phyloP scores from a whole-genome alignment of 495 filamentous ascomycete species.

The Daldinia childiae region DNA sequence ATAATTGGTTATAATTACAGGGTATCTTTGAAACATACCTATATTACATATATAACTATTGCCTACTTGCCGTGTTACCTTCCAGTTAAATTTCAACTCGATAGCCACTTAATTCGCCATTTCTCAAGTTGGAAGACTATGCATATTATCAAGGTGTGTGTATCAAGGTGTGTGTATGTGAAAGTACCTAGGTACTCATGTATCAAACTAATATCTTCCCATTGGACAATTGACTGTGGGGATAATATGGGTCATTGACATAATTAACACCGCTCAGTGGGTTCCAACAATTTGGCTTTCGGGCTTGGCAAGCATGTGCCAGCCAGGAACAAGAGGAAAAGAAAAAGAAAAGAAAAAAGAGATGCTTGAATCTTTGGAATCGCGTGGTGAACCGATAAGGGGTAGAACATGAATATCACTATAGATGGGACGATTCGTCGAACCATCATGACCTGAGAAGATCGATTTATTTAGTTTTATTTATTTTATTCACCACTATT shows the following conservation, averaged over 20 bases:
- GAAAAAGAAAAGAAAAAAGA: neutral
- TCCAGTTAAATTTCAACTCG: neutral
- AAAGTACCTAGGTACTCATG: neutral
- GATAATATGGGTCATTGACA: slow-evolving; percentile 3
- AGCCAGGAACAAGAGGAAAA: slow-evolving; percentile 14
- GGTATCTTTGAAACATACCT: neutral
- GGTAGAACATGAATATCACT: slow-evolving; percentile 38
- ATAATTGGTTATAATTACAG: neutral
- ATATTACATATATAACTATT: neutral
- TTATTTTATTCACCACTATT: neutral
- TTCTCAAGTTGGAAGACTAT: neutral
- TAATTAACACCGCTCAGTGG: neutral
- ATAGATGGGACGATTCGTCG: slow-evolving; percentile 40
- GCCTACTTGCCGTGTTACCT: neutral
- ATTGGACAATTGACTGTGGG: slow-evolving; percentile 25
- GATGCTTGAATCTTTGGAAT: slow-evolving; percentile 6
- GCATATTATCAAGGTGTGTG: too few species aligned
- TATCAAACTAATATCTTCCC: neutral
- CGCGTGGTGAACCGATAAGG: slow-evolving; percentile 25
- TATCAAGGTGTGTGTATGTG: too few species aligned
- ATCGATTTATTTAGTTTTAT: neutral
- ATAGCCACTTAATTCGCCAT: neutral
- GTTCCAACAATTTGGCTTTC: slow-evolving; percentile 29
- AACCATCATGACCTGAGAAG: slow-evolving; percentile 44
- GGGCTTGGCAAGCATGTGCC: slow-evolving; percentile 35